These are phyloP conservation scores for Coemansia sp. DNA, from an alignment of 192 early-diverging fungal species.

Conservation along the genomic window DNA sequence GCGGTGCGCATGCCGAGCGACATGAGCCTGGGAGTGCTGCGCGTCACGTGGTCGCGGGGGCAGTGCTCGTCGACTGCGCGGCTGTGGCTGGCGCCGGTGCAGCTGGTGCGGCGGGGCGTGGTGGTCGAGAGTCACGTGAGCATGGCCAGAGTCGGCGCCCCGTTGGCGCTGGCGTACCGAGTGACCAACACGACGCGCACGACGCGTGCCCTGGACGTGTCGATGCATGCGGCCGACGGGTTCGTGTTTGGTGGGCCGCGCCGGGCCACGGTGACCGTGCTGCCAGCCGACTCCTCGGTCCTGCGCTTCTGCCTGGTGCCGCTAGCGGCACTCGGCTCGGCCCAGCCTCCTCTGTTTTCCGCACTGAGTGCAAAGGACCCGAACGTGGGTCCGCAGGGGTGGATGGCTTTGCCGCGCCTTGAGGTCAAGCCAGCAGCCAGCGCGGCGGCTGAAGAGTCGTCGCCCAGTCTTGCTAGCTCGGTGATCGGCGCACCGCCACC, in stretches of 20 bases:
- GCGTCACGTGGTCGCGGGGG: slow-evolving; percentile 39
- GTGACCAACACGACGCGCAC: slow-evolving; percentile 26
- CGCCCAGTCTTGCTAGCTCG: background rate
- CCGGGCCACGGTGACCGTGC: slow-evolving; percentile 10
- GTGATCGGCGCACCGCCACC: slow-evolving; percentile 16
- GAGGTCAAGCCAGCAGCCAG: slow-evolving; percentile 24
- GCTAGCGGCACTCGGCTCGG: background rate
- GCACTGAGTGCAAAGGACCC: background rate
- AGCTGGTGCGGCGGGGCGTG: slow-evolving; percentile 15
- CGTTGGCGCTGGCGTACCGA: slow-evolving; percentile 20
- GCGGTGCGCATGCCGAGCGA: slow-evolving; percentile 20
- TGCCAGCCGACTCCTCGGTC: slow-evolving; percentile 21
- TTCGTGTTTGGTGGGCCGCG: slow-evolving; percentile 49
- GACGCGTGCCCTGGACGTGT: slow-evolving; percentile 15
- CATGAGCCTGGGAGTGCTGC: slow-evolving; percentile 23
- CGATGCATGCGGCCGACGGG: slow-evolving; percentile 36
- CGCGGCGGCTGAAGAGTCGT: background rate
- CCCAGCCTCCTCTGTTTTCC: background rate
- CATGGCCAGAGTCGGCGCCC: slow-evolving; percentile 30
- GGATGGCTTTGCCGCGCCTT: slow-evolving; percentile 34
- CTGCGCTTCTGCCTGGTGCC: slow-evolving; percentile 35
- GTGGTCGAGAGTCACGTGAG: slow-evolving; percentile 16
- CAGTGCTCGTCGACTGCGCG: too few species aligned
- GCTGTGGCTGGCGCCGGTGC: slow-evolving; percentile 31
- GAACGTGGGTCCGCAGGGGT: slow-evolving; percentile 20